These are phyloP conservation scores for Drosera capensis DNA, from an alignment of 148 eudicot genomes.

Conservation along the genomic window DNA sequence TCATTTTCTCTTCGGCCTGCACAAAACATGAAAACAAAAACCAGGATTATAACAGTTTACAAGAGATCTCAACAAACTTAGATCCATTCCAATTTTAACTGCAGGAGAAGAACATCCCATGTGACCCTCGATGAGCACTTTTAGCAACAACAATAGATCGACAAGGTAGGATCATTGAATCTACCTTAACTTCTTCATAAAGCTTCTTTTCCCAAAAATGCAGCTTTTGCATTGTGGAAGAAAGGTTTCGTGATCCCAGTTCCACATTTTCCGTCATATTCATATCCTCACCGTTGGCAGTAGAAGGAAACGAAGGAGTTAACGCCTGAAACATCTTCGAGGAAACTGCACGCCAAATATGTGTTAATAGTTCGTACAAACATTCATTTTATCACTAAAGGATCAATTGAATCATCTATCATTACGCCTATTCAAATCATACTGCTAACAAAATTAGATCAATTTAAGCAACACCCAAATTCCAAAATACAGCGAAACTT, in stretches of 20 bases:
- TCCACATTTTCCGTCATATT: slow-evolving; percentile 38
- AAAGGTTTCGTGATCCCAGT: slow-evolving; percentile 45
- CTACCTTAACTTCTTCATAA: slow-evolving; percentile 87
- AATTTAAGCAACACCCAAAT: too few species aligned
- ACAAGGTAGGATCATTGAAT: neutral
- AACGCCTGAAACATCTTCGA: slow-evolving; percentile 68
- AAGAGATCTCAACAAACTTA: neutral
- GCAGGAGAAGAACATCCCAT: neutral
- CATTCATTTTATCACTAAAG: neutral
- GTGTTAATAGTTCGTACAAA: neutral
- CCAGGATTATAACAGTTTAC: neutral
- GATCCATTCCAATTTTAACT: neutral
- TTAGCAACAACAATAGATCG: neutral
- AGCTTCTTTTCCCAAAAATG: slow-evolving; percentile 96
- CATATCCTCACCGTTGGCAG: slow-evolving; percentile 25
- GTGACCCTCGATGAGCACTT: neutral
- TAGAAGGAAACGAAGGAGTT: slow-evolving; percentile 51
- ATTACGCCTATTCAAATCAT: neutral
- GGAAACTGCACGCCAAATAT: slow-evolving; percentile 36
- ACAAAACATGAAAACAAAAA: neutral
- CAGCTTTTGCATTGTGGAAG: slow-evolving; percentile 79
- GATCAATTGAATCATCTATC: neutral
- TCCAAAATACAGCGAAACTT: neutral
- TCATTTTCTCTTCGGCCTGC: slow-evolving; percentile 91
- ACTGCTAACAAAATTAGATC: neutral